phyloP scores from a whole-genome alignment of 352 stramenopile species.

The Paralagenidium karlingii region DNA sequence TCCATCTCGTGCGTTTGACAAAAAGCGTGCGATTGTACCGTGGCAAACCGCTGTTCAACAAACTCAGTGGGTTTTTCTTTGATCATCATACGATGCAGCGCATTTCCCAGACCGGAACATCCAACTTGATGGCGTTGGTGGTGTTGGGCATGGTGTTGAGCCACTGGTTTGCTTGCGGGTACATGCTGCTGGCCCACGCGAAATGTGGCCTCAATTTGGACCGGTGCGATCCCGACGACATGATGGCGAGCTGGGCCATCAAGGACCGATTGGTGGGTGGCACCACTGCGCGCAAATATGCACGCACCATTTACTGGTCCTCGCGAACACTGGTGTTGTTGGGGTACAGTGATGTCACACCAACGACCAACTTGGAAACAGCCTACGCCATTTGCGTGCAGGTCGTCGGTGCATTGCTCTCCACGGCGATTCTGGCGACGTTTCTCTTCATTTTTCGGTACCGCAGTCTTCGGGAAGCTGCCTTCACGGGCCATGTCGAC shows the following conservation, averaged over 20 bases:
- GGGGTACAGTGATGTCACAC: constrained; percentile 45
- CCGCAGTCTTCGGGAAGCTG: constrained; percentile 32
- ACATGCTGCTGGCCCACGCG: constrained; percentile 51
- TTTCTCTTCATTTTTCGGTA: constrained; percentile 65
- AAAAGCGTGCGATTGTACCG: constrained; percentile 57
- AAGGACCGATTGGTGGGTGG: constrained; percentile 46
- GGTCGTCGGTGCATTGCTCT: constrained; percentile 53
- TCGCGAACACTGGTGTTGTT: constrained; percentile 36
- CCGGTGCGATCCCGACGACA: constrained; percentile 11
- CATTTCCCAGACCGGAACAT: constrained; percentile 3
- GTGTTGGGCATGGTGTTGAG: constrained; percentile 23
- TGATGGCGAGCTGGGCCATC: constrained; percentile 55
- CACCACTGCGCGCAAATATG: constrained; percentile 27
- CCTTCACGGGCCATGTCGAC: constrained; percentile 57
- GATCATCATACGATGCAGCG: not conserved
- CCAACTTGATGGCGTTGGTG: constrained; percentile 10
- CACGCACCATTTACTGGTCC: constrained; percentile 40
- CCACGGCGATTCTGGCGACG: constrained; percentile 45
- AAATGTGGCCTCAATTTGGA: constrained; percentile 51
- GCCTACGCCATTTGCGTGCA: constrained; percentile 39
- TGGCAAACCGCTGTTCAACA: not conserved
- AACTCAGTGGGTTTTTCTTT: constrained; percentile 3
- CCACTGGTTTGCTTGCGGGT: constrained; percentile 47
- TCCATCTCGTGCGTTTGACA: constrained; percentile 43
- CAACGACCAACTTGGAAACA: constrained; percentile 38